A percentile compares a stretch with the other conserved stretches of the same genome.
Evolutionary conservation across 768 basidiomycete species (phyloP).

Genomic region (Strobilomyces dryophilus): DNA sequence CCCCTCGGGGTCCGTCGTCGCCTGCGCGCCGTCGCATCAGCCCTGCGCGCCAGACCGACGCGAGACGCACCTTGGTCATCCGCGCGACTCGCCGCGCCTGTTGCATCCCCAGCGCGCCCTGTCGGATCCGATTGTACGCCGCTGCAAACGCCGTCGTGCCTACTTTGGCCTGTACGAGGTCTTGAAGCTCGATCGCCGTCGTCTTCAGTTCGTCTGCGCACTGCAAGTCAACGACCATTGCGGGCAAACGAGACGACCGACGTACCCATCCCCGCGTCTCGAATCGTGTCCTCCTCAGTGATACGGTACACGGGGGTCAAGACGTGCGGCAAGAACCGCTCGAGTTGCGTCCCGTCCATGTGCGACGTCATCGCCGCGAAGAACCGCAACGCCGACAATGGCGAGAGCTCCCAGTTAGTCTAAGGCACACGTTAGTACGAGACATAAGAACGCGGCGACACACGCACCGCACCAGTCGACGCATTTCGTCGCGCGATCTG

Average conservation of each 20-base stretch:
- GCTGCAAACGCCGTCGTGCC: constrained; percentile 81
- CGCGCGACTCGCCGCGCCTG: constrained; percentile 67
- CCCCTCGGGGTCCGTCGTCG: constrained; percentile 66
- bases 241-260: neutral
- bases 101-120: constrained; percentile 59
- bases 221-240: neutral
- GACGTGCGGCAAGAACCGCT: constrained; percentile 77
- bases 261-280: constrained; percentile 75
- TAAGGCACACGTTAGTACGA: constrained; percentile 27
- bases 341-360: constrained; percentile 56
- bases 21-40: constrained; percentile 32
- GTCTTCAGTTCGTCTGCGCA: constrained; percentile 75
- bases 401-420: constrained; percentile 82
- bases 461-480: constrained; percentile 30
- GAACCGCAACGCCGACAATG: constrained; percentile 79
- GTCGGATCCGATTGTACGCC: constrained; percentile 77
- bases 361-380: constrained; percentile 87
- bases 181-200: constrained; percentile 77
- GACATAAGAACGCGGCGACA: neutral
- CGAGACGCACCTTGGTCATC: constrained; percentile 41
- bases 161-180: constrained; percentile 82
- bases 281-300: constrained; percentile 79
- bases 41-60: no score
- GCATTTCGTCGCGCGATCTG: constrained; percentile 66
- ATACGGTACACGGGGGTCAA: constrained; percentile 85